Evolutionary conservation across 495 filamentous ascomycete genomes (phyloP), one percentile per base, ranked within the genome.

Genomic region (Annulohypoxylon nitens): DNA sequence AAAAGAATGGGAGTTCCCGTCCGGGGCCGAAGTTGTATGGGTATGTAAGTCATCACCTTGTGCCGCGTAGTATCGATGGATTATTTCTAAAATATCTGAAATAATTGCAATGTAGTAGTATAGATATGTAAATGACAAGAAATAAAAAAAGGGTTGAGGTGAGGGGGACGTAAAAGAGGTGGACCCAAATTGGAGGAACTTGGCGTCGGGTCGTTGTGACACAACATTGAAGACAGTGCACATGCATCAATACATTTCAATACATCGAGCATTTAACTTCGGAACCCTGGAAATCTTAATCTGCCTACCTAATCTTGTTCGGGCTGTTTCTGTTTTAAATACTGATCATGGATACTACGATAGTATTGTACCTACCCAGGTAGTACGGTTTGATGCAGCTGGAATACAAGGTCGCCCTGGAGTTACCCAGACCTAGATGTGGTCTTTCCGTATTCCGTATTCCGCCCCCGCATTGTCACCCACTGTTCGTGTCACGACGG

Each of bases 1-100:
- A 39, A 43, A 43, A 43, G 55, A 66, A 50, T 30, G 65, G 71
- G 61, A 61, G 48, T 30, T 69, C 66, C 66, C 71, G 71, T 62
- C 57, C 55, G 53, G 53, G 61, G 11, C 47, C 30, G 53, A 14
- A 33, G 48, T 6, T 30, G 23, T 0, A 33, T 39, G 45, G 33
- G 14, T 43, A 43, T 43, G 39, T 43, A 43, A 43, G 58, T 62
- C 66, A 57, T 63, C 18, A 43, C 10, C 50, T 48, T 54, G 47
- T 41, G 57, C 33, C 34, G 66, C 37, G 36, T 53, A 48, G 54
- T 14, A 48, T 30, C 26, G 30, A 34, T 39, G 33, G 30, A 25
- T 39, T 10, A 37, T n/a, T 41, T 4, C 20, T 6, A n/a, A 33
- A 59, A 59, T 57, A 57, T 39, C 36, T 51, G 6, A 55, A 26